Evolutionary conservation across 192 early-diverging fungal species (phyloP), one percentile per base, ranked within the genome.

Genomic region (Backusella macrospora): DNA sequence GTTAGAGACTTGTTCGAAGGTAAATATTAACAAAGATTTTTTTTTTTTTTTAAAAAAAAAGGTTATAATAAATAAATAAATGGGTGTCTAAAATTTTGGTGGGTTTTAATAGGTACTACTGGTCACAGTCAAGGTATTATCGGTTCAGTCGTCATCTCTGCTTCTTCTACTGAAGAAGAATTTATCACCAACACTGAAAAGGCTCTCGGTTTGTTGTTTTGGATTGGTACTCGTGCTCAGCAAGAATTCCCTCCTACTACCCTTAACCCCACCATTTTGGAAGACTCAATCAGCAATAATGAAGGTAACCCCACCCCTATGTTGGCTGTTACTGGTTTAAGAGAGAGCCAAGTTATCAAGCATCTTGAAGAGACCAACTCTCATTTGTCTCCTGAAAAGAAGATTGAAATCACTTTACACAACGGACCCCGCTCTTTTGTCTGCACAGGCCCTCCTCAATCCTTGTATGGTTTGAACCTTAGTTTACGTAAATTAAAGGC

Each of bases 81-180:
- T 34, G 29, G 29, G 29, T 1, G 29, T 34, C 29, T 34, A 34
- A 34, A 48, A 16, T 42, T 23, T 48, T 62, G 40, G n/a, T 46
- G 26, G 14, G 64, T 68, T 38, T 18, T 59, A 4, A 26, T 70
- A 74, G 79, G 92, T 70, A 87, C 92, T 48, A 92, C 93, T 64
- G 97, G 96, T 47, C 97, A 99, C 81, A 92, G 90, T 66, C 97
- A 97, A 80, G 97, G 97, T 12, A 89, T 97, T 45, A 90, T 93
- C 62, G 87, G 91, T 6, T 95, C 97, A 4, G 87, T 93, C 1
- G 94, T 91, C 49, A 90, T 99, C 73, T 88, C 97, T 0, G 73
- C 89, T 29, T 89, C 95, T 12, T 82, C 88, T 45, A 91, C 94
- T 16, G 91, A 94, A 66, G 87, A 91, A 62, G 92, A 93, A 8